phyloP scores from a whole-genome alignment of 2,329 filamentous ascomycete genomes.

The Xylariaceae sp. region DNA sequence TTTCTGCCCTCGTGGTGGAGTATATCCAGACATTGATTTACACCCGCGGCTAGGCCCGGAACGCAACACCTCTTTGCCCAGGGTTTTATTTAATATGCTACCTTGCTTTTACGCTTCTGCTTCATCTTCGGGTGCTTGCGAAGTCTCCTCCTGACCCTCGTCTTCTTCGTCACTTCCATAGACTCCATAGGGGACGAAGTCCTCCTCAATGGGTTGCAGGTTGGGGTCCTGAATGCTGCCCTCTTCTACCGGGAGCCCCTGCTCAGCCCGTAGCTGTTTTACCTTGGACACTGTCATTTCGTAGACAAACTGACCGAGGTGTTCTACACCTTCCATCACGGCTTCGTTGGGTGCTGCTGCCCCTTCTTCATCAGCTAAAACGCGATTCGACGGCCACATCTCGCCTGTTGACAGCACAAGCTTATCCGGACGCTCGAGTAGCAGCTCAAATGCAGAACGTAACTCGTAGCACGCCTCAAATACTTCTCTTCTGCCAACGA shows the following conservation, averaged over 20 bases:
- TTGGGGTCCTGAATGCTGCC: conserved; percentile 5
- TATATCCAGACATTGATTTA: conserved; percentile 5
- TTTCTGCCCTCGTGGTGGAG: not conserved
- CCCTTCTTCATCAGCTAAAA: conserved; percentile 41
- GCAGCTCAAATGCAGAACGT: conserved; percentile 73
- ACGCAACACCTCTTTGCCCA: too few relatives aligned
- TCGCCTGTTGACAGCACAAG: conserved; percentile 78
- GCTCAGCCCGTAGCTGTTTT: conserved; percentile 43
- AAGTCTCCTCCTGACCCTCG: conserved; percentile 20
- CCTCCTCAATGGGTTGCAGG: conserved; percentile 29
- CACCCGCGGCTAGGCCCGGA: not conserved
- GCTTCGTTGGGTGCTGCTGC: conserved; percentile 52
- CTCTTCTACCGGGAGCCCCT: conserved; percentile 26
- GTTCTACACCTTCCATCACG: conserved; percentile 85
- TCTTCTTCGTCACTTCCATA: conserved; percentile 25
- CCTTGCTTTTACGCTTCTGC: conserved; percentile 6
- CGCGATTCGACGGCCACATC: conserved; percentile 67
- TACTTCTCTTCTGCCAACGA: conserved; percentile 79
- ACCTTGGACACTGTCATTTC: conserved; percentile 77
- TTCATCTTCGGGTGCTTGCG: conserved; percentile 11
- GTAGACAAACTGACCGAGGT: conserved; percentile 91
- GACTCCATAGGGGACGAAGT: conserved; percentile 27
- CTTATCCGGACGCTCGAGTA: conserved; percentile 74
- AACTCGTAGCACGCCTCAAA: conserved; percentile 89
- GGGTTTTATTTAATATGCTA: not conserved